Base-by-base conservation (phyloP, 257 asterid genomes). In the Apocynum venetum region DNA sequence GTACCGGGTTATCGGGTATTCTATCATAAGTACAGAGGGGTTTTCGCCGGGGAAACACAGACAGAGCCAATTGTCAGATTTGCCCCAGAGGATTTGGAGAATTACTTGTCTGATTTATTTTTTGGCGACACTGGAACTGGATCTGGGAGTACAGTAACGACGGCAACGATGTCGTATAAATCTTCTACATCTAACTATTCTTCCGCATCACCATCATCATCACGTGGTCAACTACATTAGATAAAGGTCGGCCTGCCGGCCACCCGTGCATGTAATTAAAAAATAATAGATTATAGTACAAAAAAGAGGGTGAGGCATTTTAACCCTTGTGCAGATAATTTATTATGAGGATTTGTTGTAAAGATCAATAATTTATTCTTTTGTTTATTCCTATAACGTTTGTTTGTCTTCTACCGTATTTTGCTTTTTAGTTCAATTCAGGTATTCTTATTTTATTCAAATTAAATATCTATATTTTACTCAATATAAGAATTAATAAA, bases 51-150 rank as follows among this genome's bases (percentile, higher is more conserved):
- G 75, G 83, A 77, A 41, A 17, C 38, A 3, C 88, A 85, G 31
- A 52, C 41, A 3, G 92, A 81, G 73, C 52, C 91, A 10, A 77
- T 89, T 76, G 87, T 92, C 87, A 87, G 87, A 82, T 94, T 81
- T 84, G 91, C 87, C 87, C 98, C 98, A 1, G 97, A 91, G 20
- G 96, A 92, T 85, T 72, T 90, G 81, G 82, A 81, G 72, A 91
- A 91, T 85, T 91, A 84, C 89, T 73, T 94, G 61, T 92, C 97
- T 5, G 94, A 88, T 72, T 78, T 94, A 67, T 94, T 92, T 77
- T 71, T 81, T 0, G 87, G 83, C 3, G 59, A 43, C 20, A 13
- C 74, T 2, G 79, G 78, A 44, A 44, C 31, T 9, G 59, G 59
- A 53, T 25, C 31, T 25, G 59, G 59, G 2, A 85, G 77, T 15